phyloP scores from a whole-genome alignment of 2,329 filamentous ascomycete species.

The Byssothecium circinans region DNA sequence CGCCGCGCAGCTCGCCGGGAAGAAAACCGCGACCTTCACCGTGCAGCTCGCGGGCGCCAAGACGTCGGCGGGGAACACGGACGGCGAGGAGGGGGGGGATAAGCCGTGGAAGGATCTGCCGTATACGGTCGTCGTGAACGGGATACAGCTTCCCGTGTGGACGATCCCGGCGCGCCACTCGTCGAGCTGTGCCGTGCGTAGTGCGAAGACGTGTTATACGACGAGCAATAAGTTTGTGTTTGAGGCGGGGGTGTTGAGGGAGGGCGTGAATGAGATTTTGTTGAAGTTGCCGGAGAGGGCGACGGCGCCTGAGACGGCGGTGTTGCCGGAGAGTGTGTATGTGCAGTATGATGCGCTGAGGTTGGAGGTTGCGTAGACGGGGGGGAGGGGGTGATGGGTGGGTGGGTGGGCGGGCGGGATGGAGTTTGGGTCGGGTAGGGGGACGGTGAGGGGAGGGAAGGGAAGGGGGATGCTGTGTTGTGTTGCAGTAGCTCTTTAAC shows the following conservation, averaged over 20 bases:
- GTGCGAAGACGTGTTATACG: constrained; percentile 20
- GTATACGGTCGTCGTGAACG: constrained; percentile 52
- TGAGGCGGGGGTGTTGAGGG: constrained; percentile 36
- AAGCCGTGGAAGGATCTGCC: constrained; percentile 58
- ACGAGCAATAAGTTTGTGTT: constrained; percentile 20
- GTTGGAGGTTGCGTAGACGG: constrained; percentile 55
- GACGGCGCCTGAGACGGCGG: constrained; percentile 60
- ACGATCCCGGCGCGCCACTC: constrained; percentile 43
- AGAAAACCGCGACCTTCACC: constrained; percentile 58
- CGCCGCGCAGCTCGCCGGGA: constrained; percentile 41
- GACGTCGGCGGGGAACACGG: constrained; percentile 62
- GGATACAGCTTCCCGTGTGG: constrained; percentile 52
- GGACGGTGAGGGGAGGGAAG: no score
- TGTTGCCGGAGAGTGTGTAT: constrained; percentile 58
- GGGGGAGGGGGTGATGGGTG: no score
- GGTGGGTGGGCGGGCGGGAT: no score
- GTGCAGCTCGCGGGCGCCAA: constrained; percentile 66
- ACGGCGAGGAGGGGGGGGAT: constrained; percentile 58
- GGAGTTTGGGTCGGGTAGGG: no score
- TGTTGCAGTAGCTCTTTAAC: no score
- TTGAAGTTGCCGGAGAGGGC: constrained; percentile 61
- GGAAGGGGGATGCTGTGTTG: no score
- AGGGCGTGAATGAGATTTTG: constrained; percentile 57
- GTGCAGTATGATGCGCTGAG: constrained; percentile 66
- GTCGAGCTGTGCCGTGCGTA: constrained; percentile 18